Evolutionary conservation across 179 eudicot species (phyloP).

Genomic region (Amaranthus tricolor): DNA sequence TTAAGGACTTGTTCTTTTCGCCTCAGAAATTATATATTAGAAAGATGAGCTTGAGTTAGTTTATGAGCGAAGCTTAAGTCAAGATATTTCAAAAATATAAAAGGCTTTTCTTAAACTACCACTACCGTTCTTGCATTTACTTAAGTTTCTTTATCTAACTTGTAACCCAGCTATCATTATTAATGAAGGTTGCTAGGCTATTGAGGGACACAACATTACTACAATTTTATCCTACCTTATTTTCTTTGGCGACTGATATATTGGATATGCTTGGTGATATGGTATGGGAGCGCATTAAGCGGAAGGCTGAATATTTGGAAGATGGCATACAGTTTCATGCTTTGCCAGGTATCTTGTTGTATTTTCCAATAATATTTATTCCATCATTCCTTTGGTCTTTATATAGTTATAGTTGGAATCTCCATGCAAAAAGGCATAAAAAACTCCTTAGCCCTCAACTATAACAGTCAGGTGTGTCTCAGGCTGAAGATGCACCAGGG

Average conservation of each 20-base stretch:
- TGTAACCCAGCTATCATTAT: constrained; percentile 8
- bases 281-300: constrained; percentile 73
- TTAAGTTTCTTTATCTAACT: no score
- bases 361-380: background rate
- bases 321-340: constrained; percentile 44
- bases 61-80: background rate
- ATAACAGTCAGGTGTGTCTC: background rate
- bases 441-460: background rate
- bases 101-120: no score
- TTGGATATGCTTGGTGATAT: constrained; percentile 68
- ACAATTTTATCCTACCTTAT: constrained; percentile 75
- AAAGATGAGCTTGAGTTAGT: background rate
- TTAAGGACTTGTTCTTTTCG: background rate
- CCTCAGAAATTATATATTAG: background rate
- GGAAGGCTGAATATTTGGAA: constrained; percentile 55
- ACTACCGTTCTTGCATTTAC: no score
- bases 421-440: background rate
- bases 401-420: background rate
- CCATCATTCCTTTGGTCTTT: background rate
- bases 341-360: constrained; percentile 44
- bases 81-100: no score
- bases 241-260: constrained; percentile 67
- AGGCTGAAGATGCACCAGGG: background rate
- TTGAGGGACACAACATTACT: constrained; percentile 56
- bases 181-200: constrained; percentile 70